Evolutionary conservation across 495 filamentous ascomycete genomes (phyloP).

Genomic region (Neurospora sublineolata): DNA sequence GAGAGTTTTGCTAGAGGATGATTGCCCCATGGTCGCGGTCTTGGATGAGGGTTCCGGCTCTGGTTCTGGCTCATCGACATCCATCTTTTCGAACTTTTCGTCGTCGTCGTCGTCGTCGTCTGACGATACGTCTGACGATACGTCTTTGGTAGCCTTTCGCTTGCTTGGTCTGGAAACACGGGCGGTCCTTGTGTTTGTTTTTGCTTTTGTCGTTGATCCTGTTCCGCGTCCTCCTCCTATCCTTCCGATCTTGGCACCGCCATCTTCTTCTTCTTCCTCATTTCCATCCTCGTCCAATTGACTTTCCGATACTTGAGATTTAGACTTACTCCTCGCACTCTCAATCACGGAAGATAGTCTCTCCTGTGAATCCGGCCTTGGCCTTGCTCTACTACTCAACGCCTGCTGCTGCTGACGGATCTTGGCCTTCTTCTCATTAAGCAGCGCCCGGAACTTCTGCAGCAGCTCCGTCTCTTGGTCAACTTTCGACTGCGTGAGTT

Average conservation of each 20-base stretch:
- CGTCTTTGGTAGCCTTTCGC: conserved; percentile 33
- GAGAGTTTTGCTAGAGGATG: not conserved
- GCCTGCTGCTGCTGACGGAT: conserved; percentile 71
- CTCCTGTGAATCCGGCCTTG: not conserved
- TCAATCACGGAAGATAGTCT: not conserved
- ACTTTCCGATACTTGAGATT: not conserved
- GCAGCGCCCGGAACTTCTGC: conserved; percentile 54
- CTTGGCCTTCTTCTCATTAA: conserved; percentile 88
- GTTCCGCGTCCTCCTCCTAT: not conserved
- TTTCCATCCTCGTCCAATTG: not conserved
- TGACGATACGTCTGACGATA: conserved; percentile 14
- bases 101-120: conserved; percentile 34
- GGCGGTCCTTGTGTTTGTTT: conserved; percentile 10
- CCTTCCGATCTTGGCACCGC: not conserved
- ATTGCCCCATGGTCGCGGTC: not conserved
- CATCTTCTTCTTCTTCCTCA: not conserved
- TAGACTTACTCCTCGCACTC: not conserved
- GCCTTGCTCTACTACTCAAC: conserved; percentile 27
- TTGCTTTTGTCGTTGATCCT: conserved; percentile 1
- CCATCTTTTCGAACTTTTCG: conserved; percentile 46
- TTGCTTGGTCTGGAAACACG: conserved; percentile 33
- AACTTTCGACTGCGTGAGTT: conserved; percentile 52
- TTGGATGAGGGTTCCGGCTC: conserved; percentile 4
- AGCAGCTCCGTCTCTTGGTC: conserved; percentile 61
- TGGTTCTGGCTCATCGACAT: conserved; percentile 33